phyloP scores from a whole-genome alignment of 441 rosid species.

The Populus hybrid region DNA sequence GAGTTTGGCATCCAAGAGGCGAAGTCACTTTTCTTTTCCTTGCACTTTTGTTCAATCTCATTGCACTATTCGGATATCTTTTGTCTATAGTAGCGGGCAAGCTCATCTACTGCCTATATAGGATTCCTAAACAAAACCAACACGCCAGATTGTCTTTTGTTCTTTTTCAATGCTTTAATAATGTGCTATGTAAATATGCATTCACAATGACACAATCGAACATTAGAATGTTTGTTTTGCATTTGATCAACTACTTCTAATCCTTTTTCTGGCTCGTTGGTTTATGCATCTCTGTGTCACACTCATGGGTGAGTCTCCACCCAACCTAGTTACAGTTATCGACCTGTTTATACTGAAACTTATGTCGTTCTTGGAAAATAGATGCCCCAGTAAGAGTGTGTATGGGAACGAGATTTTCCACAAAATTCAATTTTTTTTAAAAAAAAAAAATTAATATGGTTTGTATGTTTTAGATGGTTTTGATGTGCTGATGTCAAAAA shows the following conservation, averaged over 20 bases:
- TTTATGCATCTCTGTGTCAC: not conserved
- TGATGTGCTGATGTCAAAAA: too few species aligned
- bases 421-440: too few species aligned
- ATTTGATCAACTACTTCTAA: not conserved
- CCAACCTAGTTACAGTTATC: not conserved
- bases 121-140: conserved; percentile 18
- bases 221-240: not conserved
- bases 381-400: too few species aligned
- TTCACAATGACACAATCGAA: conserved; percentile 5
- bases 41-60: conserved; percentile 15
- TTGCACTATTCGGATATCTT: conserved; percentile 25
- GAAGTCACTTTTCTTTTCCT: conserved; percentile 15
- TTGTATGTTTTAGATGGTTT: too few species aligned
- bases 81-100: conserved; percentile 26
- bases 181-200: conserved; percentile 22
- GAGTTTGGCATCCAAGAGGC: conserved; percentile 12
- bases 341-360: not conserved
- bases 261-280: not conserved
- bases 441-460: too few species aligned
- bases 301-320: not conserved
- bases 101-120: conserved; percentile 16
- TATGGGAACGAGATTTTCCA: too few species aligned
- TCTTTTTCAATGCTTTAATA: conserved; percentile 22
- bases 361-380: too few species aligned
- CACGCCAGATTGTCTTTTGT: conserved; percentile 19